Base-by-base conservation (phyloP, 2,329 filamentous ascomycete genomes). In the Colletotrichum sp. region DNA sequence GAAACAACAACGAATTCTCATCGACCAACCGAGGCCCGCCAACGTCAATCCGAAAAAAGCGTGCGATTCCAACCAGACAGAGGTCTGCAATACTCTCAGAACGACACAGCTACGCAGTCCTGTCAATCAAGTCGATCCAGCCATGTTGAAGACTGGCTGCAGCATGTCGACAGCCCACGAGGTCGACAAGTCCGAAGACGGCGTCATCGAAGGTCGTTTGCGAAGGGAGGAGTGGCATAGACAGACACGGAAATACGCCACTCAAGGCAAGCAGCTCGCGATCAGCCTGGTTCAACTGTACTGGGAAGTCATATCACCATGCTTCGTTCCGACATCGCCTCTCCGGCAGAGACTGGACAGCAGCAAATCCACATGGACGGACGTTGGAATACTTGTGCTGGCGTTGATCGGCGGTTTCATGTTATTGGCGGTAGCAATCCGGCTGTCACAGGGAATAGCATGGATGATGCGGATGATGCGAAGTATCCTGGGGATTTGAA, bases 191-290 rank as follows among this genome's bases (percentile, higher is more conserved):
- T 74, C 74, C 74, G 74, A 74, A 73, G 74, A 55, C 74, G 74
- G 74, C 74, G 74, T 39, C 74, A 69, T 65, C 74, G 74, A 64
- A 76, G 24, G 74, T 76, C 74, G 59, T 76, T 76, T 69, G 74
- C 59, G 21, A 69, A 74, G 64, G 39, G 59, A 64, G 24, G 44
- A n/a, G 57, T 59, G 64, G 64, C 34, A 57, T n/a, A 68, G 52
- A 30, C 39, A 26, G 30, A 49, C 62, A 26, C 44, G 64, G 36
- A 36, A 68, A 34, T 30, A 34, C 70, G 70, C 59, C 44, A 69
- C 21, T 26, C 63, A 65, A 67, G 70, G 72, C 69, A 67, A 72
- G 63, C 62, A 72, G 68, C 71, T 75, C n/a, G 39, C 32, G 30
- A 59, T 60, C 28, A 72, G 55, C 24, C 24, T 65, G 18, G 65